phyloP scores from a whole-genome alignment of 352 stramenopile genomes.

The Globisporangium middletonii region DNA sequence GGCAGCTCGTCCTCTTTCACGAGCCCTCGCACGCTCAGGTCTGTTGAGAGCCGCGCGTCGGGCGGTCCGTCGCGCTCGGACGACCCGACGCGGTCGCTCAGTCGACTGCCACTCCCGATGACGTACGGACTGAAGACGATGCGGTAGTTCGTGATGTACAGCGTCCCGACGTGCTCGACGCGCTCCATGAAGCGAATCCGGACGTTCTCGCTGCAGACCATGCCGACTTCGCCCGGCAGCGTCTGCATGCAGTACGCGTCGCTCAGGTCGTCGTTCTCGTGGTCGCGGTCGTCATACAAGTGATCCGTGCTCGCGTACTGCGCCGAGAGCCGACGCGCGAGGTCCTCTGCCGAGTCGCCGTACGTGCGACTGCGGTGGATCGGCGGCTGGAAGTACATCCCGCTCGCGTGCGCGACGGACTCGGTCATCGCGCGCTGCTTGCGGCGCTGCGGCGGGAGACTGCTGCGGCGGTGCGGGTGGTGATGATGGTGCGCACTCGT shows the following conservation, averaged over 20 bases:
- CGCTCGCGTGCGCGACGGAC: conserved; percentile 13
- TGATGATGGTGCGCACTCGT: neutral
- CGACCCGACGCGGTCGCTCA: neutral
- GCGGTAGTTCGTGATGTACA: conserved; percentile 81
- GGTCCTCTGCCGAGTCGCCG: conserved; percentile 2
- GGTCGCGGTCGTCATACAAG: conserved; percentile 16
- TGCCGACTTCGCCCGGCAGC: conserved; percentile 56
- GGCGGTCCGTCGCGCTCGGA: neutral
- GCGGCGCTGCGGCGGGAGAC: conserved; percentile 6
- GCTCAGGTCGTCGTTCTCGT: conserved; percentile 14
- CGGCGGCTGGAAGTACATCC: conserved; percentile 21
- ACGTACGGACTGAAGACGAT: conserved; percentile 64
- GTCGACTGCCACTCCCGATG: neutral
- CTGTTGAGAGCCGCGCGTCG: conserved; percentile 11
- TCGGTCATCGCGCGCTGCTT: conserved; percentile 15
- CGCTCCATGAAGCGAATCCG: conserved; percentile 44
- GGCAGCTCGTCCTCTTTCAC: conserved; percentile 38
- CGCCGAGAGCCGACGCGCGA: conserved; percentile 9
- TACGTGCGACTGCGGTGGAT: conserved; percentile 6
- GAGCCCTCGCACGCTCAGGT: conserved; percentile 19
- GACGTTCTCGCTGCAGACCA: conserved; percentile 60
- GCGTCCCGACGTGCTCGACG: conserved; percentile 40
- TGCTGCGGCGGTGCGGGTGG: conserved; percentile 1
- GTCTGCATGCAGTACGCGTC: conserved; percentile 35
- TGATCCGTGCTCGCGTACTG: conserved; percentile 19